These are phyloP conservation scores for Stemphylium beticola DNA, from an alignment of 2,329 filamentous ascomycete species.

Conservation along the genomic window DNA sequence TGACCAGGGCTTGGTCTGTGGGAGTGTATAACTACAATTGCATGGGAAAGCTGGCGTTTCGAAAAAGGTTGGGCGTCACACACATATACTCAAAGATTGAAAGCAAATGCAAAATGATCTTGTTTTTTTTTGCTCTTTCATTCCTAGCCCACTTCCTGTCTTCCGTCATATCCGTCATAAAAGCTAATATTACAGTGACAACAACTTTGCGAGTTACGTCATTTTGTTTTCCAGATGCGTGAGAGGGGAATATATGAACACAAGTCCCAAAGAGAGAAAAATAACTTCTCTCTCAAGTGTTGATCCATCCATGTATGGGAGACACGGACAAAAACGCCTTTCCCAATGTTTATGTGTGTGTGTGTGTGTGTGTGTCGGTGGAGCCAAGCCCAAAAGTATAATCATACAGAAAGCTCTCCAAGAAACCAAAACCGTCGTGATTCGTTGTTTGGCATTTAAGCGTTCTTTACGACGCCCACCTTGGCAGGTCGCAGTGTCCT, in stretches of 20 bases:
- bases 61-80: constrained; percentile 13
- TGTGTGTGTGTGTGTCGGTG: background rate
- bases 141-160: background rate
- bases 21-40: constrained; percentile 27
- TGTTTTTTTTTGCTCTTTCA: constrained; percentile 11
- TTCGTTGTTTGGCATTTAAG: constrained; percentile 36
- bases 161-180: constrained; percentile 19
- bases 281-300: background rate
- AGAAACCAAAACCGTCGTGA: background rate
- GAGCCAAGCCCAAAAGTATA: constrained; percentile 20
- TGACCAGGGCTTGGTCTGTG: background rate
- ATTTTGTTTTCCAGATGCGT: constrained; percentile 24
- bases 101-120: constrained; percentile 11
- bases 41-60: constrained; percentile 35
- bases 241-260: constrained; percentile 45
- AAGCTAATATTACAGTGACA: constrained; percentile 27
- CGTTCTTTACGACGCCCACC: constrained; percentile 94
- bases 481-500: constrained; percentile 89
- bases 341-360: constrained; percentile 18
- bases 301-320: background rate
- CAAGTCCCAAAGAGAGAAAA: constrained; percentile 8
- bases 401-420: constrained; percentile 28
- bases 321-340: constrained; percentile 27
- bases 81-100: background rate
- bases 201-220: constrained; percentile 16